A percentile compares a stretch with the other conserved stretches of the same genome.
Conservation (phyloP, 2,329 filamentous ascomycete species). For the Fusarium sp. region DNA sequence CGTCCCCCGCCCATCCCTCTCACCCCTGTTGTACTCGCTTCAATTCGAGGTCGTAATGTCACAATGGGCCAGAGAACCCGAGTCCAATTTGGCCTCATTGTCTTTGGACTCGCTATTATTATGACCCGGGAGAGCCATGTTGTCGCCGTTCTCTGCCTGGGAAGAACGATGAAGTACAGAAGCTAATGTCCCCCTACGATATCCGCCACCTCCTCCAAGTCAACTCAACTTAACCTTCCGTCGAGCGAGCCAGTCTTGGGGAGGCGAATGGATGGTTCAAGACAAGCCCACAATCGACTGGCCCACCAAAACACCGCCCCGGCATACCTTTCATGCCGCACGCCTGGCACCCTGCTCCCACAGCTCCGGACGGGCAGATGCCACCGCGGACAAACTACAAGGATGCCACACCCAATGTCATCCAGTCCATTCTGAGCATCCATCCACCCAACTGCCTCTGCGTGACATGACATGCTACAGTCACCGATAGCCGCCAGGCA, state of each 20-base stretch:
- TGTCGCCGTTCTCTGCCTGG: not conserved
- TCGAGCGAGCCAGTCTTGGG: constrained; percentile 18
- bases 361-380: constrained; percentile 44
- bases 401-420: constrained; percentile 39
- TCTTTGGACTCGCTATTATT: not conserved
- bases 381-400: constrained; percentile 33
- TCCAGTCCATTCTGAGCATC: constrained; percentile 25
- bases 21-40: constrained; percentile 38
- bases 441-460: constrained; percentile 37
- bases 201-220: constrained; percentile 7
- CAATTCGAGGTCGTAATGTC: constrained; percentile 41
- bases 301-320: constrained; percentile 46
- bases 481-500: constrained; percentile 37
- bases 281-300: constrained; percentile 33
- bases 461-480: constrained; percentile 46
- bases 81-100: constrained; percentile 25
- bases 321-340: constrained; percentile 33
- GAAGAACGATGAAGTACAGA: not conserved
- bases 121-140: not conserved
- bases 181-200: not conserved
- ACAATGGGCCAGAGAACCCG: constrained; percentile 34
- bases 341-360: constrained; percentile 29
- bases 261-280: constrained; percentile 37
- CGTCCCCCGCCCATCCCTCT: constrained; percentile 41
- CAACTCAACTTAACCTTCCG: not conserved